phyloP scores from a whole-genome alignment of 2,329 filamentous ascomycete genomes.

The Monilinia vaccinii-corymbosi region DNA sequence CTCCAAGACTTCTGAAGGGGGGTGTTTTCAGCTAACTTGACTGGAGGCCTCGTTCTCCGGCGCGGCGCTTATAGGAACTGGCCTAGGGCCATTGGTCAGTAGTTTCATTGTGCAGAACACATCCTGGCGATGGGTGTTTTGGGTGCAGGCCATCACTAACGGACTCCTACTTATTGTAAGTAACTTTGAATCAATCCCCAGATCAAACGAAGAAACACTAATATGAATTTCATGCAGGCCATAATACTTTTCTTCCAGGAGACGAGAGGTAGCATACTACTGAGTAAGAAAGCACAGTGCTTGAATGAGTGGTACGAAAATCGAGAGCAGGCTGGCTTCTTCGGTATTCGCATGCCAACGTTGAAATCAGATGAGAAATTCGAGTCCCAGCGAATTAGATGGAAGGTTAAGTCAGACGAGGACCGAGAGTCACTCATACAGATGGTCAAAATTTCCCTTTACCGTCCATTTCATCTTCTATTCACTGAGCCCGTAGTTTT shows the following conservation, averaged over 20 bases:
- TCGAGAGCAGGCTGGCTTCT: constrained; percentile 48
- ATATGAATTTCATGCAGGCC: constrained; percentile 24
- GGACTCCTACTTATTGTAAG: constrained; percentile 47
- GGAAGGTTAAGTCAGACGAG: constrained; percentile 73
- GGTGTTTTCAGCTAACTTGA: neutral
- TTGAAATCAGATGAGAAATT: constrained; percentile 18
- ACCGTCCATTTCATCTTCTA: constrained; percentile 69
- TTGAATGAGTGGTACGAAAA: constrained; percentile 74
- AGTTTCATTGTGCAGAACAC: constrained; percentile 59
- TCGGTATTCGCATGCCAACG: constrained; percentile 41
- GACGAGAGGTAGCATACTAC: constrained; percentile 70
- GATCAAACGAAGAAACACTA: neutral
- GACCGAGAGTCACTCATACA: constrained; percentile 56
- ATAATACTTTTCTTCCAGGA: constrained; percentile 69
- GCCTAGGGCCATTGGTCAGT: constrained; percentile 64
- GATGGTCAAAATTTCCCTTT: constrained; percentile 67
- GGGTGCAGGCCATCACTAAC: constrained; percentile 68
- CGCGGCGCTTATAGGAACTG: constrained; percentile 67
- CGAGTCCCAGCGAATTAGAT: constrained; percentile 53
- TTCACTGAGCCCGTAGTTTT: constrained; percentile 72
- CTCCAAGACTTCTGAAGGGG: too few relatives aligned
- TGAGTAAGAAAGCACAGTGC: constrained; percentile 63
- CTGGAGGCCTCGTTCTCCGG: constrained; percentile 61
- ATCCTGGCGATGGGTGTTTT: constrained; percentile 82
- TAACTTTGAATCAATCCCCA: neutral